Base-by-base conservation (phyloP, 768 basidiomycete genomes). In the Suillus fuscotomentosus region DNA sequence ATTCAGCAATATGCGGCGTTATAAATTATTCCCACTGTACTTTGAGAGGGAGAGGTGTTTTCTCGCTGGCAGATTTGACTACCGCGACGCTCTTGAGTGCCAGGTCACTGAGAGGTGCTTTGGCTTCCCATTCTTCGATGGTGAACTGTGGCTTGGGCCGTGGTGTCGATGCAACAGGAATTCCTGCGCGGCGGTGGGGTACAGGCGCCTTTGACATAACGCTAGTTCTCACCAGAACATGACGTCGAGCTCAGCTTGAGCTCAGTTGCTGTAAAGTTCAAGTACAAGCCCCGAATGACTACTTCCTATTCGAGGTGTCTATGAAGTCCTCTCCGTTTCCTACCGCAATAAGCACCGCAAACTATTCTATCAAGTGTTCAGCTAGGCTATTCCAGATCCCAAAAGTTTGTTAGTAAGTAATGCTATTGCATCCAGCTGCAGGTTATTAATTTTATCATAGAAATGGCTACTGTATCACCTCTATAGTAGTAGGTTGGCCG, bases 61-160 rank as follows among this genome's bases (percentile, higher is more conserved):
- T 76, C 71, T 89, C 88, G 64, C 83, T 84, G 3, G 86, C 88
- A 24, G 80, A 73, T 72, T 91, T 89, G 54, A 96, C 71, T 10
- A 78, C 74, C 10, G 80, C 80, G 22, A 97, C 82, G 67, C 90
- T 94, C 62, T 82, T 83, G 20, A 83, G 78, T 70, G 92, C 89
- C 13, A 83, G 71, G 53, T 96, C 90, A 38, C 80, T 82, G 38
- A 98, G 76, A 3, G 93, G 92, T 0, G 94, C 87, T 68, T 86
- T 90, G 0, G 86, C 76, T 69, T 97, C 95, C 96, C 96, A 99
- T 78, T 97, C 94, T 73, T 97, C 95, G 4, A 97, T 80, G 48
- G 81, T 88, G 42, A 93, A 80, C 1, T 79, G 78, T 1, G 78
- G 72, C 70, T 81, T 87, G 10, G 77, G 66, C n/a, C 74, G 77